phyloP scores from a whole-genome alignment of 148 eudicot genomes.

The Vaccinium corymbosum region DNA sequence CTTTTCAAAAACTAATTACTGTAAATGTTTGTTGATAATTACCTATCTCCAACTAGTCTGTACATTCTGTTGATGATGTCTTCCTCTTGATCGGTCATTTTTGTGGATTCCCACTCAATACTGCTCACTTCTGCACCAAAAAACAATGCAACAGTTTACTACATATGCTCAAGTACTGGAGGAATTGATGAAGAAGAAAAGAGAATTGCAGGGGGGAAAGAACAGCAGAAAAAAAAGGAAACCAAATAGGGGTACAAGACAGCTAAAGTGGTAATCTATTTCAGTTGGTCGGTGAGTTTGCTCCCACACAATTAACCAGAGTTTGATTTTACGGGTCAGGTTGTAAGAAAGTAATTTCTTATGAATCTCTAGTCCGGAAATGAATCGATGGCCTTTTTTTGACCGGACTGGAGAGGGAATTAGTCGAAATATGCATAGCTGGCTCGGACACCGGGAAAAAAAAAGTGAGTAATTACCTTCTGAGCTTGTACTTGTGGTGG shows the following conservation, averaged over 20 bases:
- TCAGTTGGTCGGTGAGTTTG: no score
- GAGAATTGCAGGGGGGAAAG: no score
- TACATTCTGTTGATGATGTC: constrained; percentile 34
- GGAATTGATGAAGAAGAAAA: background rate
- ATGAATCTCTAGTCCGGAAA: no score
- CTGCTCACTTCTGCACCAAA: constrained; percentile 27
- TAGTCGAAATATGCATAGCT: no score
- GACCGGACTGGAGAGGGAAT: background rate
- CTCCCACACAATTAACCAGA: no score
- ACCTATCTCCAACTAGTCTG: constrained; percentile 40
- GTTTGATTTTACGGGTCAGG: no score
- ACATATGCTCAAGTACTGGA: background rate
- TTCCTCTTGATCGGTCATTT: constrained; percentile 32
- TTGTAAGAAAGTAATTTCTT: no score
- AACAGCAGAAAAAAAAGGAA: background rate
- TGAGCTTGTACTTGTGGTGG: background rate
- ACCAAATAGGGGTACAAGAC: no score
- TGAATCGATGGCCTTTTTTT: no score
- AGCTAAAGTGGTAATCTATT: no score
- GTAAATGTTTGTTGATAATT: background rate
- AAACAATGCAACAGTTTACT: background rate
- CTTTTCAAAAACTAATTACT: background rate
- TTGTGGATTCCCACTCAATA: constrained; percentile 28
- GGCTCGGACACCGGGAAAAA: background rate
- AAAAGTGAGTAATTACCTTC: background rate